Base-by-base conservation (phyloP, 805 yeast species). In the Metschnikowia kunwiensis region DNA sequence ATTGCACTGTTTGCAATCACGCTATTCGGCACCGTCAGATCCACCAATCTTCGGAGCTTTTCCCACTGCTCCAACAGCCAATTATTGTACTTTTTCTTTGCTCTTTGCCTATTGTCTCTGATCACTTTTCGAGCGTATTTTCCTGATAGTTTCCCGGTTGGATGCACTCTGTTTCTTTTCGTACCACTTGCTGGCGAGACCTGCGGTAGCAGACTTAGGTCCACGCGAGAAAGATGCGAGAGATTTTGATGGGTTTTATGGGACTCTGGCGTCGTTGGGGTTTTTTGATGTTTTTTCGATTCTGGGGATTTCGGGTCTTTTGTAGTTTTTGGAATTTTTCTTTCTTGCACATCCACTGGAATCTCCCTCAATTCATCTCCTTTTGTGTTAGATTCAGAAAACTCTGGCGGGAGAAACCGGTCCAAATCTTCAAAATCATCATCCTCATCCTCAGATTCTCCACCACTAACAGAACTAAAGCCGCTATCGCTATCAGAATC, bases 61-160 rank as follows among this genome's bases (percentile, higher is more conserved):
- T 32, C 40, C 73, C 72, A 68, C 26, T 56, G 58, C 3, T 43
- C 50, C 8, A 37, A 36, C 22, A 57, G 51, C 70, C 71, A 65
- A 24, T 35, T 36, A 2, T 19, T 27, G 17, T 30, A 44, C 10
- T 16, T 32, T 5, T 3, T 22, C 13, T n/a, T 9, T n/a, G 23
- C 17, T 15, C 26, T 22, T 15, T 22, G 14, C 15, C 30, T 32
- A 11, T 32, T 22, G 14, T 47, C 46, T 10, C 34, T 32, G 33
- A 44, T 19, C 11, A 40, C 17, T 20, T 54, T 47, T 16, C 53
- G 40, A 6, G 58, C 49, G 30, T 51, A 49, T 15, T 43, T 49
- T 11, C 54, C 53, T 7, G 54, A 46, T 10, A 53, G 42, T 21
- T 43, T 40, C 16, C 38, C 27, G 4, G 21, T 25, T 14, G 8